Conservation (phyloP, 768 basidiomycete species). For the Calocybe cyanea region DNA sequence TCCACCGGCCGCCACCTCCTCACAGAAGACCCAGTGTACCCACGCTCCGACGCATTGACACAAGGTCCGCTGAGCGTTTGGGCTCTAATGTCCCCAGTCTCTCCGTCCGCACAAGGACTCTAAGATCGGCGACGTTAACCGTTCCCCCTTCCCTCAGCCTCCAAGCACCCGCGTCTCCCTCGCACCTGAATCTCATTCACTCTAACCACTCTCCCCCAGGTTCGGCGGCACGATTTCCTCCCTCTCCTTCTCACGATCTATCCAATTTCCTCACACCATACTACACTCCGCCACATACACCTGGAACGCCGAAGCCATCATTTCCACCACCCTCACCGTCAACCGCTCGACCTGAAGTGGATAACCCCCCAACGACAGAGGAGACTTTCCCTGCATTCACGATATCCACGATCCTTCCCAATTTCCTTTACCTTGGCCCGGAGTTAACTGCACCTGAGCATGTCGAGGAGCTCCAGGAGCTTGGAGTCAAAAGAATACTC, state of each 20-base stretch:
- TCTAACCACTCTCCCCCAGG: slow-evolving; percentile 57
- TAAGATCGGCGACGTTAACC: slow-evolving; percentile 55
- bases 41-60: slow-evolving; percentile 58
- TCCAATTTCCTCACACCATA: slow-evolving; percentile 45
- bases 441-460: slow-evolving; percentile 76
- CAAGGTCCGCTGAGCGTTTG: slow-evolving; percentile 51
- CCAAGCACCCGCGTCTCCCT: slow-evolving; percentile 46
- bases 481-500: slow-evolving; percentile 84
- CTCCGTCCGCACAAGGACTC: slow-evolving; percentile 55
- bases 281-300: slow-evolving; percentile 52
- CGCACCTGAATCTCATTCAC: slow-evolving; percentile 55
- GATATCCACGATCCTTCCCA: slow-evolving; percentile 89
- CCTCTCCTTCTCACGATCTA: slow-evolving; percentile 31
- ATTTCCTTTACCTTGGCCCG: slow-evolving; percentile 88
- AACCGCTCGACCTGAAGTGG: slow-evolving; percentile 63
- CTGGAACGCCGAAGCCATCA: slow-evolving; percentile 42
- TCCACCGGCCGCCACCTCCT: slow-evolving; percentile 47
- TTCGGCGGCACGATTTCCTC: slow-evolving; percentile 41
- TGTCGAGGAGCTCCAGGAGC: slow-evolving; percentile 62
- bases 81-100: slow-evolving; percentile 51
- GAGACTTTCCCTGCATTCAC: slow-evolving; percentile 64
- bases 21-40: slow-evolving; percentile 60
- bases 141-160: slow-evolving; percentile 42
- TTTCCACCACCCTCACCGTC: slow-evolving; percentile 50
- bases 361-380: slow-evolving; percentile 56